Percentiles rank a stretch among this genome's conserved stretches.
phyloP scores from a whole-genome alignment of 805 yeast species.

The Torulaspora quercuum region DNA sequence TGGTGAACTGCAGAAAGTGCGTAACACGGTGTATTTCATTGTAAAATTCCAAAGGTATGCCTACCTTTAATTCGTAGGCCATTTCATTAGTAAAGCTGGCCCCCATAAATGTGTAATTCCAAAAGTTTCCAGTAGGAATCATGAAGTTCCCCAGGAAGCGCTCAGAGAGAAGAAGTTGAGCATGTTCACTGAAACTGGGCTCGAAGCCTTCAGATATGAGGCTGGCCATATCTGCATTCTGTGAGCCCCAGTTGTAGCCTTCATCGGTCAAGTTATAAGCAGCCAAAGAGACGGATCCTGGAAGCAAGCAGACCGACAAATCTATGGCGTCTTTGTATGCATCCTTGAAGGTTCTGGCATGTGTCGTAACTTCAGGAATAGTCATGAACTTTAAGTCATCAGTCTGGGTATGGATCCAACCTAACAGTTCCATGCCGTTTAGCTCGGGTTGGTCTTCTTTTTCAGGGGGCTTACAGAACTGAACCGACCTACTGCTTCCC shows the following conservation, averaged over 20 bases:
- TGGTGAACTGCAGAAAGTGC: conserved; percentile 75
- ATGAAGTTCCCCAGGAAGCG: conserved; percentile 74
- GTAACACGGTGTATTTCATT: conserved; percentile 84
- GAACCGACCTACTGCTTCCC: conserved; percentile 64
- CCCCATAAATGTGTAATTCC: conserved; percentile 92
- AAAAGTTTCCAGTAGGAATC: conserved; percentile 77
- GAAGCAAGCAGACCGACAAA: conserved; percentile 65
- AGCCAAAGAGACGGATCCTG: conserved; percentile 79
- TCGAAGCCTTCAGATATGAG: conserved; percentile 65
- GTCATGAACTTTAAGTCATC: conserved; percentile 60
- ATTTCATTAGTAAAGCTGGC: conserved; percentile 70
- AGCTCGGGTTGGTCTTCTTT: conserved; percentile 35
- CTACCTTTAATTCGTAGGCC: conserved; percentile 62
- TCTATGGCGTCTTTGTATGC: conserved; percentile 46
- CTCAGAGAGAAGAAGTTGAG: conserved; percentile 73
- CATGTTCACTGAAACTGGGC: conserved; percentile 52
- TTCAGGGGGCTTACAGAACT: conserved; percentile 46
- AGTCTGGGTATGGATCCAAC: conserved; percentile 91
- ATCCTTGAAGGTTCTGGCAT: conserved; percentile 40
- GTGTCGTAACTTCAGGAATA: conserved; percentile 67
- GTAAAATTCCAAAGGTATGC: conserved; percentile 77
- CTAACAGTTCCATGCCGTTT: conserved; percentile 70
- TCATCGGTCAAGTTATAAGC: conserved; percentile 58
- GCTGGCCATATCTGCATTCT: conserved; percentile 54
- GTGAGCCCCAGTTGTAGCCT: conserved; percentile 76